A percentile compares a stretch with the other conserved stretches of the same genome.
phyloP scores from a whole-genome alignment of 2,329 filamentous ascomycete genomes.

The Pseudopithomyces chartarum region DNA sequence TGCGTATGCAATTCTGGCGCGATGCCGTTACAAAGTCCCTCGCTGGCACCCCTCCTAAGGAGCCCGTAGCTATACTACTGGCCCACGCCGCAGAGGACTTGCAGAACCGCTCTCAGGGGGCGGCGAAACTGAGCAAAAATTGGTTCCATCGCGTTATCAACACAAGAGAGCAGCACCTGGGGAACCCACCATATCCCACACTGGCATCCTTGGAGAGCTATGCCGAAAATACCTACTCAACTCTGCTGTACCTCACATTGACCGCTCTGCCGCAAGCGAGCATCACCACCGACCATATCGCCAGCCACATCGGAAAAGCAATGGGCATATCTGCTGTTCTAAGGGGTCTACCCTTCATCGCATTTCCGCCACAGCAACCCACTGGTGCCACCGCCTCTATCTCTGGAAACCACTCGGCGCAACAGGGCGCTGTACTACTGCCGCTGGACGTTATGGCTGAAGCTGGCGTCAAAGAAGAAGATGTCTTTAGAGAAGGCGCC shows the following conservation, averaged over 20 bases:
- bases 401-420: conserved; percentile 46
- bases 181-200: conserved; percentile 78
- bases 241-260: conserved; percentile 84
- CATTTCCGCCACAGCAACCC: conserved; percentile 70
- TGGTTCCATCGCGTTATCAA: conserved; percentile 73
- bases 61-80: conserved; percentile 87
- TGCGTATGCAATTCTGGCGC: conserved; percentile 95
- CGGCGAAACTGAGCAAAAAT: conserved; percentile 57
- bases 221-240: conserved; percentile 93
- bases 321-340: conserved; percentile 85
- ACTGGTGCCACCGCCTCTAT: conserved; percentile 50
- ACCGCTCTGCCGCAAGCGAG: conserved; percentile 79
- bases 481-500: conserved; percentile 80
- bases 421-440: conserved; percentile 73
- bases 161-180: conserved; percentile 80
- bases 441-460: conserved; percentile 91
- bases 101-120: conserved; percentile 51
- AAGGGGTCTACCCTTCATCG: conserved; percentile 86
- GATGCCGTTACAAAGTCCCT: conserved; percentile 82
- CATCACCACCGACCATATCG: conserved; percentile 87
- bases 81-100: conserved; percentile 70
- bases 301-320: conserved; percentile 93
- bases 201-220: conserved; percentile 81
- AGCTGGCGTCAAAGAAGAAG: conserved; percentile 80
- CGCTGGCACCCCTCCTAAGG: conserved; percentile 77